These are phyloP conservation scores for Neocatenulostroma microsporum DNA, from an alignment of 2,329 filamentous ascomycete species.

Conservation along the genomic window DNA sequence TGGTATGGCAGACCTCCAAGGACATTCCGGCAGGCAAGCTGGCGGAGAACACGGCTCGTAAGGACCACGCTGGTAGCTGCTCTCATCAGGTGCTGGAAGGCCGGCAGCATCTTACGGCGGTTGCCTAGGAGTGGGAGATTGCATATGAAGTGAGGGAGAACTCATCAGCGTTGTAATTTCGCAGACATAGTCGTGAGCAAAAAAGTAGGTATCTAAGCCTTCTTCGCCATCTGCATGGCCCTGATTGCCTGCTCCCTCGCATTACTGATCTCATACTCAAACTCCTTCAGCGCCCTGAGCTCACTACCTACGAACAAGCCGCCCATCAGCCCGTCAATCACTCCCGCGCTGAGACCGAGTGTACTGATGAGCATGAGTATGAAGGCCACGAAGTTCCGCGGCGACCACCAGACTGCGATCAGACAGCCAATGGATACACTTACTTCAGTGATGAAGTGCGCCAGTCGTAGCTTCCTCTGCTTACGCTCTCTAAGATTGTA, in stretches of 20 bases:
- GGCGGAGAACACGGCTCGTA: no score
- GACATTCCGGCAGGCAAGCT: no score
- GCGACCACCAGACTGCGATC: constrained; percentile 79
- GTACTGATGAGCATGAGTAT: constrained; percentile 71
- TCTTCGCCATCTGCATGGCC: no score
- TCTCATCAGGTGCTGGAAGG: no score
- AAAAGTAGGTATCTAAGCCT: no score
- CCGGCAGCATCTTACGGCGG: no score
- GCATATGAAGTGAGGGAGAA: no score
- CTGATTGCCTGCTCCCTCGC: constrained; percentile 45
- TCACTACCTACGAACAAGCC: constrained; percentile 81
- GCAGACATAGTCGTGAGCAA: no score
- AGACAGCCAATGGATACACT: constrained; percentile 66
- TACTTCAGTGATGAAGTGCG: constrained; percentile 65
- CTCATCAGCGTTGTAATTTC: no score
- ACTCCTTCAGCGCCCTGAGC: constrained; percentile 74
- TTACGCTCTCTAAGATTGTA: constrained; percentile 64
- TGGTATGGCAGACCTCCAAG: no score
- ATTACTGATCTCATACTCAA: constrained; percentile 83
- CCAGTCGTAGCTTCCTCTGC: constrained; percentile 63
- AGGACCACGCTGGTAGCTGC: no score
- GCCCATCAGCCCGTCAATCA: constrained; percentile 77
- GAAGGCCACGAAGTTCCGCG: constrained; percentile 68
- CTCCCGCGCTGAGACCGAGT: constrained; percentile 64
- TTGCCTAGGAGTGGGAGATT: no score